These are phyloP conservation scores for Obba rivulosa DNA, from an alignment of 768 basidiomycete genomes.

Conservation along the genomic window DNA sequence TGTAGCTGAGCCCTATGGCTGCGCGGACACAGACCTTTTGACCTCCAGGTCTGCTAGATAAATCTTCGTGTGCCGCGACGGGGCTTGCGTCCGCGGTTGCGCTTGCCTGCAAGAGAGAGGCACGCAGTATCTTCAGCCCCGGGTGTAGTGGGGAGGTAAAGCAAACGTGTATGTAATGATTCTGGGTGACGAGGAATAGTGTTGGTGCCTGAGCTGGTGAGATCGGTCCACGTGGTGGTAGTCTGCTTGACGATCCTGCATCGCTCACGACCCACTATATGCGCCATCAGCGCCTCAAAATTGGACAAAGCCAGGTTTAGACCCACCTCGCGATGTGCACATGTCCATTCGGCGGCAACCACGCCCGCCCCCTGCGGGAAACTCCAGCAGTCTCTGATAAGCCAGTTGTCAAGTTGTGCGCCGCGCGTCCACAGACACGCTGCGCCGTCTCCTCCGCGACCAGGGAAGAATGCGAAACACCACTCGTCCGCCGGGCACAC, in stretches of 20 bases:
- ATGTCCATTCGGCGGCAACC: slow-evolving; percentile 60
- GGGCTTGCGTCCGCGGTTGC: slow-evolving; percentile 25
- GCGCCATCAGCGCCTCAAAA: background rate
- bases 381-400: slow-evolving; percentile 49
- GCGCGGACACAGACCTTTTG: slow-evolving; percentile 49
- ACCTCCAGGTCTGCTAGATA: slow-evolving; percentile 30
- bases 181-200: slow-evolving; percentile 60
- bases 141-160: slow-evolving; percentile 41
- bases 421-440: slow-evolving; percentile 65
- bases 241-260: slow-evolving; percentile 43
- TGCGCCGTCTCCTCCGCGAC: slow-evolving; percentile 47
- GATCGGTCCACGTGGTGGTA: slow-evolving; percentile 54
- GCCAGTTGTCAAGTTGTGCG: slow-evolving; percentile 57
- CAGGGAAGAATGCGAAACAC: slow-evolving; percentile 75
- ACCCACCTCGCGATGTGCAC: slow-evolving; percentile 52
- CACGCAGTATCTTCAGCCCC: slow-evolving; percentile 42
- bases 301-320: background rate
- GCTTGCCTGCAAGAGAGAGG: slow-evolving; percentile 40
- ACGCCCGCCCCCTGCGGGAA: slow-evolving; percentile 49
- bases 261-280: slow-evolving; percentile 49
- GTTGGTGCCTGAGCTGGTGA: slow-evolving; percentile 50
- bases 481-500: slow-evolving; percentile 53
- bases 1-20: slow-evolving; percentile 54
- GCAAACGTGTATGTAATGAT: slow-evolving; percentile 50
- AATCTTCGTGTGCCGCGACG: slow-evolving; percentile 7